Conservation (phyloP, 768 basidiomycete species). For the Panellus pusillus region DNA sequence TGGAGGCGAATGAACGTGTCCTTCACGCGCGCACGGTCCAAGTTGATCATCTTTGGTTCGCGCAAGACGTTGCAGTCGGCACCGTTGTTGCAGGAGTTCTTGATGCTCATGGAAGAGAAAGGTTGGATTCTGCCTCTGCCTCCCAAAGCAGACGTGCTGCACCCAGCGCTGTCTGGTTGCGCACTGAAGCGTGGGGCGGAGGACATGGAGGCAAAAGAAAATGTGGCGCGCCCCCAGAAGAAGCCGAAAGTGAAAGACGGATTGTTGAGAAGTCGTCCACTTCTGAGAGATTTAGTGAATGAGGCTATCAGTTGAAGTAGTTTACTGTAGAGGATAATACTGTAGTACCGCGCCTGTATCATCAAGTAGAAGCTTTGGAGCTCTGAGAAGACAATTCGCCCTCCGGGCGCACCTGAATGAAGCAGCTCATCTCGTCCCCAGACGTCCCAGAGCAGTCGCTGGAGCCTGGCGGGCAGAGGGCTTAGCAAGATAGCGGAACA, state of each 20-base stretch:
- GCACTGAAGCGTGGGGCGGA: constrained; percentile 31
- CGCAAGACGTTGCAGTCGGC: constrained; percentile 67
- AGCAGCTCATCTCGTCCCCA: too few relatives aligned
- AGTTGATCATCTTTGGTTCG: constrained; percentile 90
- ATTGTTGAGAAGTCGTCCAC: constrained; percentile 54
- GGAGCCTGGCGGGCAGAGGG: too few relatives aligned
- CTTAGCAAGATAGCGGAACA: too few relatives aligned
- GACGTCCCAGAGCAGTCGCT: too few relatives aligned
- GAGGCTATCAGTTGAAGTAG: constrained; percentile 21
- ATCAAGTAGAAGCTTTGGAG: too few relatives aligned
- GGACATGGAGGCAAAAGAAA: constrained; percentile 20
- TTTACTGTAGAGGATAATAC: background rate
- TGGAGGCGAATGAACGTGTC: constrained; percentile 97
- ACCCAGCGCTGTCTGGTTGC: constrained; percentile 31
- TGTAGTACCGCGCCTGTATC: background rate
- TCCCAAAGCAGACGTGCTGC: constrained; percentile 51
- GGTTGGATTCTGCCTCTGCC: constrained; percentile 72
- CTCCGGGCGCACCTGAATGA: too few relatives aligned
- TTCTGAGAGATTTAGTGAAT: constrained; percentile 62
- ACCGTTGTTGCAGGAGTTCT: constrained; percentile 69
- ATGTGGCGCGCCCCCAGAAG: constrained; percentile 33
- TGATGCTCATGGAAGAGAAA: constrained; percentile 68
- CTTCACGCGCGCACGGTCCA: constrained; percentile 89
- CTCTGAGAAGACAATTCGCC: too few relatives aligned
- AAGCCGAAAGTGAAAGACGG: constrained; percentile 40